Evolutionary conservation across 169 alveolate species (phyloP), one percentile per base, ranked within the genome.

Genomic region (Cryptosporidium tyzzeri): DNA sequence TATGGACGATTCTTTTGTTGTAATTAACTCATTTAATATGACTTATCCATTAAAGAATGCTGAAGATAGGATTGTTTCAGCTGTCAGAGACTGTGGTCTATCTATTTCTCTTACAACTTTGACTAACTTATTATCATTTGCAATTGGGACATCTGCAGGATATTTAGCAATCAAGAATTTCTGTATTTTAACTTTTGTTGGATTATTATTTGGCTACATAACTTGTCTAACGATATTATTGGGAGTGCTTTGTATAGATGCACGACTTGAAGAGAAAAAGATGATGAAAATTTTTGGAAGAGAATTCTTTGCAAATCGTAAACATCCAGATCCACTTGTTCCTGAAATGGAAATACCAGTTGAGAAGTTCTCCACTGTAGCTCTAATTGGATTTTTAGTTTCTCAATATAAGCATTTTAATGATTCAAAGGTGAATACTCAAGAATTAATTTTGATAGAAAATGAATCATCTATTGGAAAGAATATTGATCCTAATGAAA

Each of bases 41-140:
- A 85, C 95, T 9, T 93, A 86, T 59, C 94, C 92, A 70, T 71
- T 91, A 55, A 92, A 93, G 31, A 91, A 91, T 62, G 94, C 95
- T 29, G 93, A 91, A 26, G 94, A 93, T 41, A 86, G 96, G 68
- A 85, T 94, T 65, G 94, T 86, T 68, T 80, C 93, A 62, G 91
- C 96, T 53, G 53, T 94, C 44, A 93, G 93, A 62, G 97, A 94
- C 41, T 86, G 95, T 45, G 97, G 96, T 6, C 62, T 95, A 31
- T 92, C 95, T 2, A 93, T 95, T 21, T 92, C 96, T 16, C 93
- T 95, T 8, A 95, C 97, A 1, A 95, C 97, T 23, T 69, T 95
- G 35, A 95, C 97, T 14, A 95, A 93, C 37, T 84, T 95, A 3
- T 75, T 94, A 39, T 92, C 96, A 10, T 95, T 95, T 68, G 91